A percentile compares a stretch with the other conserved stretches of the same genome.
These are phyloP conservation scores for Neoboletus brunneissimus DNA, from an alignment of 768 basidiomycete species.

Conservation along the genomic window DNA sequence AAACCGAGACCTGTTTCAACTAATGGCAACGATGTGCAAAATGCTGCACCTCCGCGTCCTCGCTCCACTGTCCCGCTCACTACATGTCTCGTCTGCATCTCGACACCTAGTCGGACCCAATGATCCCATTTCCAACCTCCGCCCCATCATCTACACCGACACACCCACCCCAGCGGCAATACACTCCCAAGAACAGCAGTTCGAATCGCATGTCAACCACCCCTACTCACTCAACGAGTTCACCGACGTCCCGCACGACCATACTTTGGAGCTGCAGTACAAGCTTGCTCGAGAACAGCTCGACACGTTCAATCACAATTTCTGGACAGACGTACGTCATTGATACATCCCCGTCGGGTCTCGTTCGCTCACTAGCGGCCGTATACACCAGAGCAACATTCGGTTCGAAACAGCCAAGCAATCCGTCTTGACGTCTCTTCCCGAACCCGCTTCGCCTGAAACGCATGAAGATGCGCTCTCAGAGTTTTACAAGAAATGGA, in stretches of 20 bases:
- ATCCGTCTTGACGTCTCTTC: slow-evolving; percentile 54
- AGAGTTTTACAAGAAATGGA: slow-evolving; percentile 72
- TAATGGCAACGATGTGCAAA: neutral
- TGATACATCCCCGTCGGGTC: neutral
- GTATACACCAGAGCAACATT: slow-evolving; percentile 58
- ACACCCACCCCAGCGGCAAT: slow-evolving; percentile 36
- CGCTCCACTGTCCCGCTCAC: slow-evolving; percentile 8
- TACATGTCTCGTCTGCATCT: slow-evolving; percentile 26
- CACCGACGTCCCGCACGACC: slow-evolving; percentile 31
- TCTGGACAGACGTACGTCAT: slow-evolving; percentile 75
- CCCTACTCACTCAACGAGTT: slow-evolving; percentile 84
- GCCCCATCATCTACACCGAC: slow-evolving; percentile 75
- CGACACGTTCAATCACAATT: slow-evolving; percentile 72
- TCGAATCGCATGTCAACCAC: slow-evolving; percentile 39
- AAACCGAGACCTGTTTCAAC: neutral
- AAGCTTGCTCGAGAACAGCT: slow-evolving; percentile 68
- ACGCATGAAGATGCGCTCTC: slow-evolving; percentile 70
- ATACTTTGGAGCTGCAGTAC: slow-evolving; percentile 62
- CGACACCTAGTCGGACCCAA: slow-evolving; percentile 62
- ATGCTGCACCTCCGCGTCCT: neutral
- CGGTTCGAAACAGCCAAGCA: slow-evolving; percentile 75
- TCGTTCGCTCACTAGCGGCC: slow-evolving; percentile 2
- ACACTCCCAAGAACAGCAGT: slow-evolving; percentile 26
- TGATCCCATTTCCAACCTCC: slow-evolving; percentile 74
- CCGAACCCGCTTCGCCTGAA: slow-evolving; percentile 44